Evolutionary conservation across 345 rosid species (phyloP).

Genomic region (Lumnitzera littorea): DNA sequence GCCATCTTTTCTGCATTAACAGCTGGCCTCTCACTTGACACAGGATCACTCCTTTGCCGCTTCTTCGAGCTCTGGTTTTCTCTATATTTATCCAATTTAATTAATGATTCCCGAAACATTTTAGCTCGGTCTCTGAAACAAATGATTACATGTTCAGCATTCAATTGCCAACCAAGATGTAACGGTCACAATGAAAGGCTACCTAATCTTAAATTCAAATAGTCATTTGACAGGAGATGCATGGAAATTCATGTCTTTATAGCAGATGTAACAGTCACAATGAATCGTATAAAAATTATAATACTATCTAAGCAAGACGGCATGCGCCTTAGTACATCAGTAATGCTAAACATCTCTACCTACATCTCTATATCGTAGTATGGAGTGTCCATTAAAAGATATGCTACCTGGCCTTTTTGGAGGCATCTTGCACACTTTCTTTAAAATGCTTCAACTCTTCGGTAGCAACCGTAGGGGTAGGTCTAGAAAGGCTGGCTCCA

Average conservation of each 20-base stretch:
- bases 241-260: too few species aligned
- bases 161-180: not conserved
- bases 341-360: too few species aligned
- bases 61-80: slow-evolving; percentile 72
- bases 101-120: slow-evolving; percentile 51
- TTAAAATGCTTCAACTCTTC: slow-evolving; percentile 83
- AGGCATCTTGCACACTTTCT: slow-evolving; percentile 78
- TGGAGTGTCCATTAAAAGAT: not conserved
- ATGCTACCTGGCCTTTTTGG: slow-evolving; percentile 67
- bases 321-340: too few species aligned
- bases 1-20: slow-evolving; percentile 51
- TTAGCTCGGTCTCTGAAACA: slow-evolving; percentile 66
- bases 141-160: slow-evolving; percentile 15
- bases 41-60: slow-evolving; percentile 57
- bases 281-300: too few species aligned
- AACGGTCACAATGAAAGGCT: too few species aligned
- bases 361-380: not conserved
- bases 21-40: slow-evolving; percentile 49
- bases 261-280: too few species aligned
- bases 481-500: slow-evolving; percentile 50
- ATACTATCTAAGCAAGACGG: slow-evolving; percentile 2
- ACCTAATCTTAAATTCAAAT: not conserved
- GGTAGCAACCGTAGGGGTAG: slow-evolving; percentile 52
- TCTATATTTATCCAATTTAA: slow-evolving; percentile 59
- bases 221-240: not conserved